A percentile compares a stretch with the other conserved stretches of the same genome.
phyloP scores from a whole-genome alignment of 306 rosid genomes.

The Vigna unguiculata region DNA sequence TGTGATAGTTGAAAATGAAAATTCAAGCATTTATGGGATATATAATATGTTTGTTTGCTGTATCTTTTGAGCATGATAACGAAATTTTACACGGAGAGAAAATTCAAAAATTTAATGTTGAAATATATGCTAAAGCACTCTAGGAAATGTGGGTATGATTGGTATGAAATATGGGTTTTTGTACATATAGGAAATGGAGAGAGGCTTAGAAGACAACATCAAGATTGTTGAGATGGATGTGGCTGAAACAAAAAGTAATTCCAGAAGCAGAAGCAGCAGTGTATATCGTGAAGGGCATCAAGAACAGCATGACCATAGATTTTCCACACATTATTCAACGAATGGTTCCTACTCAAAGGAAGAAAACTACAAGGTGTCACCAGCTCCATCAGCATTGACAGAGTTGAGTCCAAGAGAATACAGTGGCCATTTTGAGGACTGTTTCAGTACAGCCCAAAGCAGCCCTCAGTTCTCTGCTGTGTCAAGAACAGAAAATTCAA shows the following conservation, averaged over 20 bases:
- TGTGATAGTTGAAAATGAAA: conserved; percentile 4
- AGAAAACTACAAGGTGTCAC: conserved; percentile 68
- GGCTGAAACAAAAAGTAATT: conserved; percentile 56
- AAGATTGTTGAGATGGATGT: conserved; percentile 95
- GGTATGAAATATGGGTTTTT: conserved; percentile 32
- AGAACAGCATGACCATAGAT: conserved; percentile 43
- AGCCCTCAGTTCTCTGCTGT: conserved; percentile 76
- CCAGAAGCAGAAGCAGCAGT: conserved; percentile 65
- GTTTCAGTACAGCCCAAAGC: conserved; percentile 65
- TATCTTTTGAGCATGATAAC: conserved; percentile 12
- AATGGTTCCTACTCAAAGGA: conserved; percentile 52
- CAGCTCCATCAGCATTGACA: conserved; percentile 68
- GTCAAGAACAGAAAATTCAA: conserved; percentile 58
- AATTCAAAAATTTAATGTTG: not conserved
- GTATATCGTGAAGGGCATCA: conserved; percentile 45
- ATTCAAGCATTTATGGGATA: conserved; percentile 14
- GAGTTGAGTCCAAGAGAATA: conserved; percentile 72
- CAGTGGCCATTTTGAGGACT: conserved; percentile 81
- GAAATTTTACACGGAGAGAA: not conserved
- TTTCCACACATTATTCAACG: conserved; percentile 48
- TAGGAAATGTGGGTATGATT: conserved; percentile 4
- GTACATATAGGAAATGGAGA: conserved; percentile 65
- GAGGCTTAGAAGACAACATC: conserved; percentile 76
- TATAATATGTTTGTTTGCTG: not conserved
- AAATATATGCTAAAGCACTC: not conserved